Conservation (phyloP, 441 rosid species). For the Bocquillonia castaneifolia region DNA sequence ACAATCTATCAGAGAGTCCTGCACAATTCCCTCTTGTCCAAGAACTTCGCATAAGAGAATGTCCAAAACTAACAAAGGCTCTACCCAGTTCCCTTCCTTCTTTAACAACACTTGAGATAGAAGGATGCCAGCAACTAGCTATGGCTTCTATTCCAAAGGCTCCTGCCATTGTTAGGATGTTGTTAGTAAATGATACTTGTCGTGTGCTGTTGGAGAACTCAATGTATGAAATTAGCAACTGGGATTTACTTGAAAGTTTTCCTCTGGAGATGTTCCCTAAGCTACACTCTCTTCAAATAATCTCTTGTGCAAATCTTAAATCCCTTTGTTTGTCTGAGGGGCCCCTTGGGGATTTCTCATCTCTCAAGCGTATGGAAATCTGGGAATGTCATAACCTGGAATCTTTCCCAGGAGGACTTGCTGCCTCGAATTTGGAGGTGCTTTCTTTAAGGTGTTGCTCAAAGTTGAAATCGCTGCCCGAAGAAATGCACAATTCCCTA, state of each 20-base stretch:
- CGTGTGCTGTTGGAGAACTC: constrained; percentile 20
- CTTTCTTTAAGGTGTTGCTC: constrained; percentile 26
- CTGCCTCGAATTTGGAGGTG: constrained; percentile 22
- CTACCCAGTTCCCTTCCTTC: constrained; percentile 20
- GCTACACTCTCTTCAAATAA: constrained; percentile 6
- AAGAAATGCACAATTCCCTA: constrained; percentile 17
- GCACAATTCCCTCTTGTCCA: constrained; percentile 19
- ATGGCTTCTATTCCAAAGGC: constrained; percentile 8
- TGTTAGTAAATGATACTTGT: background rate
- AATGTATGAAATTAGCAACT: constrained; percentile 18
- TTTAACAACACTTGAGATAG: constrained; percentile 10
- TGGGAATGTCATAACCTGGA: background rate
- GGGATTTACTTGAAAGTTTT: background rate
- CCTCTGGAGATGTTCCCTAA: constrained; percentile 9
- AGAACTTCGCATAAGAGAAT: constrained; percentile 14
- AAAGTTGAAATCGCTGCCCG: constrained; percentile 32
- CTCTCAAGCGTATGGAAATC: background rate
- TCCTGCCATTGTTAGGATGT: background rate
- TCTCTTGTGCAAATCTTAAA: constrained; percentile 14
- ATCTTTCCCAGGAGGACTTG: constrained; percentile 2
- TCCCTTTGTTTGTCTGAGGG: constrained; percentile 10
- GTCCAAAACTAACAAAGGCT: constrained; percentile 15
- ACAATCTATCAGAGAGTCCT: background rate
- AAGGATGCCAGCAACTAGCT: constrained; percentile 9
- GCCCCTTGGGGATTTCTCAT: background rate